A percentile compares a stretch with the other conserved stretches of the same genome.
These are phyloP conservation scores for Vinca minor DNA, from an alignment of 257 asterid species.

Conservation along the genomic window DNA sequence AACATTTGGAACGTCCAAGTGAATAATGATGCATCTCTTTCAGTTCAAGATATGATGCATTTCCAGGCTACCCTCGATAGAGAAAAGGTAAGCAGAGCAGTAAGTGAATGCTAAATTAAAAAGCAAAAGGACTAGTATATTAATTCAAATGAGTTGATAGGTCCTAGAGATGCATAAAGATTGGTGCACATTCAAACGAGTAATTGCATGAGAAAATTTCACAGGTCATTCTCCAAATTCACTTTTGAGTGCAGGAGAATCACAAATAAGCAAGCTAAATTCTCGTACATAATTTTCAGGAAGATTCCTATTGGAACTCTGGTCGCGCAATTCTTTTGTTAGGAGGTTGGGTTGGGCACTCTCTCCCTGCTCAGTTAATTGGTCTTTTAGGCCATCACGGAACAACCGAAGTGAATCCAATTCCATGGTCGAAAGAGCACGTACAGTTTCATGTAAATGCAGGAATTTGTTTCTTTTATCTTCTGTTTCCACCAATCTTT, in stretches of 20 bases:
- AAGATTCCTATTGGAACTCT: constrained; percentile 15
- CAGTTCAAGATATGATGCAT: background rate
- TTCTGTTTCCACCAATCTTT: constrained; percentile 51
- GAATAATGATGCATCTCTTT: background rate
- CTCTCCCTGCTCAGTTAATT: constrained; percentile 19
- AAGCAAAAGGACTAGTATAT: background rate
- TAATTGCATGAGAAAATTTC: background rate
- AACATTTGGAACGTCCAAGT: background rate
- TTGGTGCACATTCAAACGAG: background rate
- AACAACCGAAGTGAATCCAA: constrained; percentile 50
- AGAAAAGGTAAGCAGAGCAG: background rate
- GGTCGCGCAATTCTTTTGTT: constrained; percentile 19
- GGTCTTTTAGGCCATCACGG: constrained; percentile 31
- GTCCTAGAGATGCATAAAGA: background rate
- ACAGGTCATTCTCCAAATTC: constrained; percentile 14
- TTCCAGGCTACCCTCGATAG: background rate
- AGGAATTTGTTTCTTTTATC: constrained; percentile 44
- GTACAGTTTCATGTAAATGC: constrained; percentile 44
- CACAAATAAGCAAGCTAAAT: constrained; percentile 42
- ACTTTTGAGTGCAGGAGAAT: constrained; percentile 43
- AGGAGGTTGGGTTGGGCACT: constrained; percentile 14
- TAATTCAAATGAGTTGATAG: too few species aligned
- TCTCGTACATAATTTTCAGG: constrained; percentile 31
- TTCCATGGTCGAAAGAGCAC: constrained; percentile 42
- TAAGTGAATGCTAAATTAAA: background rate